Evolutionary conservation across 306 rosid species (phyloP), one percentile per base, ranked within the genome.

Genomic region (Cucurbita moschata): DNA sequence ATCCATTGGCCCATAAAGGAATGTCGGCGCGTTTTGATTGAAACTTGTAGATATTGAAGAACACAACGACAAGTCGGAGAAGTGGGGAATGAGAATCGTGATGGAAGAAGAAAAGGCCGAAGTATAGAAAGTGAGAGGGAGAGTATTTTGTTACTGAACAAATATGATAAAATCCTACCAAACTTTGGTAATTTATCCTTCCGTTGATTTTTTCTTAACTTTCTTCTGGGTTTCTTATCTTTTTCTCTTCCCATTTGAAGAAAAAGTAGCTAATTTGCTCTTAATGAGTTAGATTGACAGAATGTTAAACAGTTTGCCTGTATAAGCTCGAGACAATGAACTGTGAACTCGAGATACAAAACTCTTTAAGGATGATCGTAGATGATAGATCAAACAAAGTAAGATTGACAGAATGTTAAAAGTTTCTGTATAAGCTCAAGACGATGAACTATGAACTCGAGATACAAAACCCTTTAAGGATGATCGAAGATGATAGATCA

Each of bases 11-110:
- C 53, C 53, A 49, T 49, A 12, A 49, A 49, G 53, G 53, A 49
- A 49, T 49, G 5, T 49, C n/a, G 53, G 4, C 13, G n/a, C 53
- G 67, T 68, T 47, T 47, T 53, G 18, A 23, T 77, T 73, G 50
- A 46, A 37, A 21, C 71, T 54, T 72, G 86, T 88, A 94, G 97
- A 90, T 94, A 82, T 73, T 94, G 94, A 94, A 94, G 88, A 94
- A 90, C 86, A 94, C 98, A 15, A 94, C 98, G 50, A 90, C 97
- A 26, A 82, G 90, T 81, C 82, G 96, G 77, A 89, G 92, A 85
- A 95, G 92, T 68, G 87, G 85, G 40, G 74, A 70, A 21, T 70
- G 74, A 70, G 16, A 47, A 64, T 40, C 18, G 69, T 15, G 8
- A 57, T 4, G 42, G 42, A 30, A 11, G 63, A 26, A 58, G 63